A percentile compares a stretch with the other conserved stretches of the same genome.
These are phyloP conservation scores for Alternaria panax DNA, from an alignment of 2,329 filamentous ascomycete species.

Conservation along the genomic window DNA sequence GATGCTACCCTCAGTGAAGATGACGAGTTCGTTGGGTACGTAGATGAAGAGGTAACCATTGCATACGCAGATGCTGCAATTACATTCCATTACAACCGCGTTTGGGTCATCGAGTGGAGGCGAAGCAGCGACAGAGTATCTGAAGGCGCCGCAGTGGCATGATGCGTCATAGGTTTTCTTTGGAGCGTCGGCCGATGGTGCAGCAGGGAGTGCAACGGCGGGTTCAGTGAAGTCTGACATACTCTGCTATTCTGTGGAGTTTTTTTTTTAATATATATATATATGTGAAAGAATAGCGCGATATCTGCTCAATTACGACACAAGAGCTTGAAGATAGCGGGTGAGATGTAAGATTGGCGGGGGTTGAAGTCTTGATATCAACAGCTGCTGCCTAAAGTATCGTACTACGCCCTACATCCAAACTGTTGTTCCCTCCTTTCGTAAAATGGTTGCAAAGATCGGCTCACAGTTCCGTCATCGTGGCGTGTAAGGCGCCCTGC, in stretches of 20 bases:
- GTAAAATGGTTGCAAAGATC: neutral
- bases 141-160: constrained; percentile 63
- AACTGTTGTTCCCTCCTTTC: neutral
- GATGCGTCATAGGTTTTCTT: constrained; percentile 52
- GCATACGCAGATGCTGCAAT: constrained; percentile 62
- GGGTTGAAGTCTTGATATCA: neutral
- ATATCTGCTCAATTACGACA: neutral
- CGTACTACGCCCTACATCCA: neutral
- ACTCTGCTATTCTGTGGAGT: neutral
- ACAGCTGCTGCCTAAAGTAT: constrained; percentile 1
- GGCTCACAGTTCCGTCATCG: neutral
- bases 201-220: constrained; percentile 3
- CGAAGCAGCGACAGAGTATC: constrained; percentile 58
- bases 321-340: neutral
- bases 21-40: constrained; percentile 23
- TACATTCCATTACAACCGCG: constrained; percentile 57
- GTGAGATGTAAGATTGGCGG: neutral
- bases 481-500: neutral
- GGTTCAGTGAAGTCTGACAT: constrained; percentile 9
- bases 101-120: constrained; percentile 55
- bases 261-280: neutral
- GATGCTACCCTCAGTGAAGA: constrained; percentile 28
- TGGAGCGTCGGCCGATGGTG: constrained; percentile 11
- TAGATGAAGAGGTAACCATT: constrained; percentile 60
- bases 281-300: neutral